Base-by-base conservation (phyloP, 2,329 filamentous ascomycete genomes). In the Fusarium beomiforme region DNA sequence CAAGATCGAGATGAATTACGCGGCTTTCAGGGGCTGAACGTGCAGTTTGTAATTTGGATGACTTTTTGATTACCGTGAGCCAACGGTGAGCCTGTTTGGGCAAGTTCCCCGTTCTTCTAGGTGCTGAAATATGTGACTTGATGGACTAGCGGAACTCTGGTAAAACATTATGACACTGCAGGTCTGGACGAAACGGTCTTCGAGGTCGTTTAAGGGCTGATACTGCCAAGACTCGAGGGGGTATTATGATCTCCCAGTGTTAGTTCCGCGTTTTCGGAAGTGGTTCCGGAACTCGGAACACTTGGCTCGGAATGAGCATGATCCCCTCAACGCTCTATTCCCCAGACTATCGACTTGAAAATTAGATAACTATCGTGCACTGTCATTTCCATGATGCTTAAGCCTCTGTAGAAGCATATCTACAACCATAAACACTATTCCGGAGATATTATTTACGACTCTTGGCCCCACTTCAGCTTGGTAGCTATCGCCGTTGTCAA, bases 301-400 rank as follows among this genome's bases (percentile, higher is more conserved):
- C 21, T 5, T 8, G 8, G 4, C 12, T 50, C 31, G 31, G 31
- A n/a, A 50, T 8, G 4, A 29, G 21, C 5, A 4, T 21, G 12
- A 8, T 1, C n/a, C 13, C 0, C 19, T 2, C 21, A 5, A 50
- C 21, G 16, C 16, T 34, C 29, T 29, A 10, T 29, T 9, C 11
- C 11, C 4, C 9, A 14, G 3, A 11, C 6, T 1, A 6, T 21
- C 2, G 5, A 5, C 8, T 6, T 4, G 12, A n/a, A 36, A 31
- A 3, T 2, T 16, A 11, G 11, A 14, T 19, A 34, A 19, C n/a
- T 2, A 2, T 6, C 16, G 6, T 6, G 4, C 8, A 9, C 3
- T 14, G 6, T 8, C 1, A 34, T 14, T 19, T 50, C 12, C 1
- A 16, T 0, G 6, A 2, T 12, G 6, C 24, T 50, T 50, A 36